These are phyloP conservation scores for Alternaria arbusti DNA, from an alignment of 2,329 filamentous ascomycete species.

Conservation along the genomic window DNA sequence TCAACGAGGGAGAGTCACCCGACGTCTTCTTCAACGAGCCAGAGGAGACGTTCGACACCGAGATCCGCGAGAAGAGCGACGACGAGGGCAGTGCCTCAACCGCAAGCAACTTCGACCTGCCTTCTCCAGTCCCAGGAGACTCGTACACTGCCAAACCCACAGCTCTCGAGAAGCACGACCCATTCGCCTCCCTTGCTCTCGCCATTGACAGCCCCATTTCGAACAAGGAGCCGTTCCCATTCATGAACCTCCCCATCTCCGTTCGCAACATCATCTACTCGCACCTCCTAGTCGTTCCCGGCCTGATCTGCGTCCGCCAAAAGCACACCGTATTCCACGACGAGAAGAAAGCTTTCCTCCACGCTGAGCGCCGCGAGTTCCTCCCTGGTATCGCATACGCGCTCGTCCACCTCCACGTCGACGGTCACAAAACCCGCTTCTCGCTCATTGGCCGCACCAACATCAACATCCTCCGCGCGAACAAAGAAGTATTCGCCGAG, in stretches of 20 bases:
- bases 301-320: conserved; percentile 34
- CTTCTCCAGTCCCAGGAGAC: background rate
- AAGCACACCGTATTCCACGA: conserved; percentile 28
- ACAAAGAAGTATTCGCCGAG: conserved; percentile 49
- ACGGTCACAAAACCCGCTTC: conserved; percentile 24
- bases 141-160: background rate
- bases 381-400: conserved; percentile 35
- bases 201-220: background rate
- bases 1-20: conserved; percentile 9
- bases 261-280: conserved; percentile 30
- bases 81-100: background rate
- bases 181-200: background rate
- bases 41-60: conserved; percentile 13
- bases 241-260: conserved; percentile 29
- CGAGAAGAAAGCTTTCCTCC: conserved; percentile 20
- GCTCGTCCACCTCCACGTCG: conserved; percentile 19
- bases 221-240: conserved; percentile 13
- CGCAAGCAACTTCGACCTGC: background rate
- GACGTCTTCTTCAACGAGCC: conserved; percentile 12
- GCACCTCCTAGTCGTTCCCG: conserved; percentile 30
- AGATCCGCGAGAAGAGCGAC: conserved; percentile 1
- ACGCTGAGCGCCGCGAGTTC: conserved; percentile 22
- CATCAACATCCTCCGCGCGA: conserved; percentile 42
- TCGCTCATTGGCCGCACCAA: conserved; percentile 22
- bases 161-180: conserved; percentile 2